Evolutionary conservation across 305 asterid species (phyloP), one percentile per base, ranked within the genome.

Genomic region (Ruellia speciosa): DNA sequence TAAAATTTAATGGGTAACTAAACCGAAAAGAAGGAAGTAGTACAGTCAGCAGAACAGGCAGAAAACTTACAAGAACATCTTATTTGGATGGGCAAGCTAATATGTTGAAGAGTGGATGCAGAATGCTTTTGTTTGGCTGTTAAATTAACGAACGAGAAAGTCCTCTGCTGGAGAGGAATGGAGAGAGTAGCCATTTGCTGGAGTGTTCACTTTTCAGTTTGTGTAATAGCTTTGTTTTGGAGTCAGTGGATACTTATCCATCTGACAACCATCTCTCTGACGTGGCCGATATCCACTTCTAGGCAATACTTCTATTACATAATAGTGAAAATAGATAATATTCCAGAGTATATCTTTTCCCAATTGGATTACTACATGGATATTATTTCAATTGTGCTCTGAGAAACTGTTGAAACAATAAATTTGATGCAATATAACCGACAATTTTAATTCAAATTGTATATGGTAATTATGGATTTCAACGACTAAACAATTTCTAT

Each of bases 101-200:
- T 6, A 59, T 56, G 52, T 12, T 53, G 78, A 64, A 53, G 68
- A 50, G 68, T 54, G 58, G 67, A 47, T 3, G 67, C 4, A 16
- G 68, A 11, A 11, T 41, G 54, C 14, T 49, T 70, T 59, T 50
- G 64, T 40, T 47, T 71, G 70, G 57, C 5, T 34, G 81, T 69
- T 53, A 59, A 37, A 56, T 52, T 68, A n/a, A 52, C 48, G 5
- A 62, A 58, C 58, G 78, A 59, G 77, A 78, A 67, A 63, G 74
- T 28, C 64, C 66, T 74, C 18, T 74, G 88, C 7, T 75, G 72
- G 19, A 73, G 66, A 58, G 72, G 75, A 60, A 69, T 58, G 7
- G 88, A 77, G 77, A 82, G 77, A 58, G 75, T 58, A 60, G 83
- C 87, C 94, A 84, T 77, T 58, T 37, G 9, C 9, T 37, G 41